Percentiles rank a stretch among this genome's conserved stretches.
Evolutionary conservation across 2,329 filamentous ascomycete species (phyloP).

Genomic region (Ceratocystis lukuohia): DNA sequence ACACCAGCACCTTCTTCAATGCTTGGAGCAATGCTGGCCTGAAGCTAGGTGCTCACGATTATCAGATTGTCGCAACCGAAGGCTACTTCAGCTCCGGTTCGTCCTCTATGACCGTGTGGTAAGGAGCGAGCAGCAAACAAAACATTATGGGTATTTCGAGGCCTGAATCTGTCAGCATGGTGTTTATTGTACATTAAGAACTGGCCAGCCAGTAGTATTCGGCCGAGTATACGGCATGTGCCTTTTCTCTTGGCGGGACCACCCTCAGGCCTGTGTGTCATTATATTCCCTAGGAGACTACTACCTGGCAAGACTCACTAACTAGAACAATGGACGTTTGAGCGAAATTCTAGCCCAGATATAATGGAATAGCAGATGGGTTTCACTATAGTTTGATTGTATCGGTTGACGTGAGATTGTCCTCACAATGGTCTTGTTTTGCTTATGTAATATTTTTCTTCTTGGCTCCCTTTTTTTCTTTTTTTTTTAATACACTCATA

Average conservation of each 20-base stretch:
- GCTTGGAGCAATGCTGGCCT: conserved; percentile 39
- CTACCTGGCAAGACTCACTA: background rate
- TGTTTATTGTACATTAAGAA: background rate
- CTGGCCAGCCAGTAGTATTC: background rate
- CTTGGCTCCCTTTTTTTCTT: background rate
- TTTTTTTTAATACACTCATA: background rate
- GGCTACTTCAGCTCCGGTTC: conserved; percentile 38
- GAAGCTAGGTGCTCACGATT: conserved; percentile 36
- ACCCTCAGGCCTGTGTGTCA: background rate
- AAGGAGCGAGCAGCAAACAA: background rate
- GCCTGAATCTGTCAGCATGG: background rate
- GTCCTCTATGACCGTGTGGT: conserved; percentile 34
- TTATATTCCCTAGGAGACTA: background rate
- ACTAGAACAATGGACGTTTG: background rate
- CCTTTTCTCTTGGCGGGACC: background rate
- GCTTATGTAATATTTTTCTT: background rate
- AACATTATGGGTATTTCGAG: background rate
- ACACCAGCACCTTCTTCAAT: conserved; percentile 37
- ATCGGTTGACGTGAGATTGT: background rate
- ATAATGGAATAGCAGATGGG: background rate
- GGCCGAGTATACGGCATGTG: background rate
- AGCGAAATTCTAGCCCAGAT: background rate
- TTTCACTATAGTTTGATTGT: background rate
- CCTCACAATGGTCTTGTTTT: background rate
- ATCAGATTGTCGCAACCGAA: conserved; percentile 43